Percentiles rank a stretch among this genome's conserved stretches.
These are phyloP conservation scores for Usnea hakonensis DNA, from an alignment of 495 filamentous ascomycete species.

Conservation along the genomic window DNA sequence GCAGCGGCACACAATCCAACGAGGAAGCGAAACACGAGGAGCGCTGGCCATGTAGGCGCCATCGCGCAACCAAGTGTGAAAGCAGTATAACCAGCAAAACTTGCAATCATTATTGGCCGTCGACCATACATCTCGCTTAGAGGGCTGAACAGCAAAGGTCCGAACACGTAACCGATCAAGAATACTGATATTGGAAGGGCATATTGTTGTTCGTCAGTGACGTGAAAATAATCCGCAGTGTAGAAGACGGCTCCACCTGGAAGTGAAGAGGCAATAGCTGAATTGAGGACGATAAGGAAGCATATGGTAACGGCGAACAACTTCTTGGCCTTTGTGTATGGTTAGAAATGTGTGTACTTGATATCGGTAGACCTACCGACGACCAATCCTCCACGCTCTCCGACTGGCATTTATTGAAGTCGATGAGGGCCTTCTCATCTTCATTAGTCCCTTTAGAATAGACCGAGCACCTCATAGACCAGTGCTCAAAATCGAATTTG, in stretches of 20 bases:
- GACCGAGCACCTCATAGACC: not conserved
- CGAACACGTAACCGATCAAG: constrained; percentile 52
- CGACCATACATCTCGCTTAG: constrained; percentile 59
- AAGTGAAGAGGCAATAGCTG: constrained; percentile 51
- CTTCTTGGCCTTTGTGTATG: constrained; percentile 36
- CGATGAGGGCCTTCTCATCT: not conserved
- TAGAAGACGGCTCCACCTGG: constrained; percentile 43
- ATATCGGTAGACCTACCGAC: constrained; percentile 20
- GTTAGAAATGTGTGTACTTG: not conserved
- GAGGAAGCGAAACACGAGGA: constrained; percentile 48
- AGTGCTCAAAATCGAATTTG: not conserved
- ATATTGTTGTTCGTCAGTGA: constrained; percentile 15
- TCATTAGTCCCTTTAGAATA: not conserved
- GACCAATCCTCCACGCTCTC: constrained; percentile 36
- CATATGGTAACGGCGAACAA: constrained; percentile 40
- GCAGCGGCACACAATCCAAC: constrained; percentile 42
- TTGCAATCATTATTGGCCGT: constrained; percentile 38
- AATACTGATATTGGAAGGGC: constrained; percentile 58
- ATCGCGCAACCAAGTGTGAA: constrained; percentile 47
- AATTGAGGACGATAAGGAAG: constrained; percentile 54
- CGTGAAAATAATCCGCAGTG: constrained; percentile 2
- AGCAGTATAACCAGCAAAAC: constrained; percentile 45
- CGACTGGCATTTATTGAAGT: not conserved
- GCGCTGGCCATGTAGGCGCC: constrained; percentile 35
- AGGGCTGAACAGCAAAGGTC: constrained; percentile 53